Conservation (phyloP, 1,139 yeast species). For the Diutina scorzettiae region DNA sequence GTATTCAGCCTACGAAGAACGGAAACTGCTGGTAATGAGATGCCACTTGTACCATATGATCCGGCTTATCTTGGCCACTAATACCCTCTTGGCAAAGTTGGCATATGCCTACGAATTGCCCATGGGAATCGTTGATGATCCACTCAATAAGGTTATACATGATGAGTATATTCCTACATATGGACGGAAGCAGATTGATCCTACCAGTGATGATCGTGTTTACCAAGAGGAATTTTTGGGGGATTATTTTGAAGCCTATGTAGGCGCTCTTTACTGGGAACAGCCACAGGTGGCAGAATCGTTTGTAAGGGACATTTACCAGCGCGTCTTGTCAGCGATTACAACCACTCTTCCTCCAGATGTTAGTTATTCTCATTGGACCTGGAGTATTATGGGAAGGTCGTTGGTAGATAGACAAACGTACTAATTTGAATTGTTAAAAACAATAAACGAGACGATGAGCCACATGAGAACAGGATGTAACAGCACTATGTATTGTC, state of each 20-base stretch:
- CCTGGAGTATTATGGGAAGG: slow-evolving; percentile 2
- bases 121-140: slow-evolving; percentile 22
- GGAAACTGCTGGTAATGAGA: slow-evolving; percentile 6
- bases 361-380: not conserved
- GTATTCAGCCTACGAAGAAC: slow-evolving; percentile 11
- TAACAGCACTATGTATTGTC: too few relatives aligned
- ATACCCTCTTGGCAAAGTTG: slow-evolving; percentile 27
- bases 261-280: slow-evolving; percentile 32
- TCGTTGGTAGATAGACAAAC: slow-evolving; percentile 1
- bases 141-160: slow-evolving; percentile 10
- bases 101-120: slow-evolving; percentile 27
- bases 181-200: not conserved
- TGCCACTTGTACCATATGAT: slow-evolving; percentile 18
- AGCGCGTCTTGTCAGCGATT: not conserved
- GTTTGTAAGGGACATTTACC: slow-evolving; percentile 8
- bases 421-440: not conserved
- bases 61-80: slow-evolving; percentile 27
- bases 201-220: not conserved
- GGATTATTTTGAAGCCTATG: slow-evolving; percentile 33
- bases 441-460: too few relatives aligned
- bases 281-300: slow-evolving; percentile 26
- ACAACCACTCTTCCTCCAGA: slow-evolving; percentile 1
- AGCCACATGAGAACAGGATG: too few relatives aligned
- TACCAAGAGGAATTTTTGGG: slow-evolving; percentile 32
- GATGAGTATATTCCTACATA: not conserved